A percentile compares a stretch with the other conserved stretches of the same genome.
Evolutionary conservation across 225 moss, liverwort and hornwort genomes (phyloP).

Genomic region (Pleurozium schreberi): DNA sequence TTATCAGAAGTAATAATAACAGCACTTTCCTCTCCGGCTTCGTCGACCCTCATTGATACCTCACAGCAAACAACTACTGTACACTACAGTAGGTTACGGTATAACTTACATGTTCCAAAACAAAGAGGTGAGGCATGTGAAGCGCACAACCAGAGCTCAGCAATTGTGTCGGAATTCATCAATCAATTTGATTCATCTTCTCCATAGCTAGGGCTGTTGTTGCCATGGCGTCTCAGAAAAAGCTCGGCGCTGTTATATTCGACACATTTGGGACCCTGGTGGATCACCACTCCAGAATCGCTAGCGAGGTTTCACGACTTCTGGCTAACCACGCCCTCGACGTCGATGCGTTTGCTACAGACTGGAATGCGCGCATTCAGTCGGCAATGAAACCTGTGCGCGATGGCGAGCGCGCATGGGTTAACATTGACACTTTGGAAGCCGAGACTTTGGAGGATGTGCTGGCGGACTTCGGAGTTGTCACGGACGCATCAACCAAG

Average conservation of each 20-base stretch:
- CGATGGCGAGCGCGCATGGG: neutral
- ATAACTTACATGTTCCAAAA: neutral
- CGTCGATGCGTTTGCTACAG: neutral
- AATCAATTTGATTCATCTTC: neutral
- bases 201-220: neutral
- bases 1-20: neutral
- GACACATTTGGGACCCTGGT: neutral
- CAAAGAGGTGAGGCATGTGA: neutral
- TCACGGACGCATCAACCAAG: neutral
- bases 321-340: neutral
- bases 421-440: neutral
- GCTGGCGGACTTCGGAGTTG: neutral
- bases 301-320: neutral
- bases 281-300: neutral
- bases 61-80: neutral
- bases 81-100: too few relatives aligned
- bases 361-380: neutral
- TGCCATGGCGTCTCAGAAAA: neutral
- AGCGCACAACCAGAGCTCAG: neutral
- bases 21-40: neutral
- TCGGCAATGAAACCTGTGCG: neutral
- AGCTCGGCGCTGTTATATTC: neutral
- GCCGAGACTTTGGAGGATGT: neutral
- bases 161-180: too few relatives aligned
- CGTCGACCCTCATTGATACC: neutral